Percentiles rank a stretch among this genome's conserved stretches.
These are phyloP conservation scores for Mortierella polycephala DNA, from an alignment of 371 early-diverging fungal species.

Conservation along the genomic window DNA sequence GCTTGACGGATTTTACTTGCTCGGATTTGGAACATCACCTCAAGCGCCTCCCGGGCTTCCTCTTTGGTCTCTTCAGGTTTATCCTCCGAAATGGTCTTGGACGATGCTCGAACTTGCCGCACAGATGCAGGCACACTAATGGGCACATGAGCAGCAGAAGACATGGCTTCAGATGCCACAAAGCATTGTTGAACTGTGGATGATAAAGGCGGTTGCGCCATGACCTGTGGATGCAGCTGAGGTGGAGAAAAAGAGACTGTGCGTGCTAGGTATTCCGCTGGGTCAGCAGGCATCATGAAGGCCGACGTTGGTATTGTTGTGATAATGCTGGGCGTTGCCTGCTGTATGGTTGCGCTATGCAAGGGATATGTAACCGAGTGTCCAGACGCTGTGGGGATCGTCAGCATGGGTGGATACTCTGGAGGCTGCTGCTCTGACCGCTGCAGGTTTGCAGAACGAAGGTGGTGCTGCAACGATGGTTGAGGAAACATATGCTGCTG, in stretches of 20 bases:
- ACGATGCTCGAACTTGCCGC: slow-evolving; percentile 37
- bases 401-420: background rate
- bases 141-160: too few species aligned
- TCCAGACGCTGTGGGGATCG: too few species aligned
- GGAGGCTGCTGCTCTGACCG: slow-evolving; percentile 28
- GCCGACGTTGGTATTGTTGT: too few species aligned
- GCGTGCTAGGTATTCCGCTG: background rate
- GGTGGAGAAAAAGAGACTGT: background rate
- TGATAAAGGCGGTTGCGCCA: slow-evolving; percentile 9
- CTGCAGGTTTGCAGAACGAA: background rate
- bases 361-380: too few species aligned
- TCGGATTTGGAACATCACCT: slow-evolving; percentile 45
- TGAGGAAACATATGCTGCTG: slow-evolving; percentile 9
- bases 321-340: too few species aligned
- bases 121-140: slow-evolving; percentile 18
- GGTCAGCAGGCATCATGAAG: too few species aligned
- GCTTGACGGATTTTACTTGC: slow-evolving; percentile 41
- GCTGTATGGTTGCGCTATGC: too few species aligned
- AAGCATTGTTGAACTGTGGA: slow-evolving; percentile 27
- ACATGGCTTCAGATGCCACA: slow-evolving; percentile 19
- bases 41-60: slow-evolving; percentile 43
- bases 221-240: slow-evolving; percentile 7
- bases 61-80: slow-evolving; percentile 43
- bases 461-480: slow-evolving; percentile 13
- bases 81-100: slow-evolving; percentile 34